phyloP scores from a whole-genome alignment of 1,284 basidiomycete genomes.

The Ganoderma meredithae region DNA sequence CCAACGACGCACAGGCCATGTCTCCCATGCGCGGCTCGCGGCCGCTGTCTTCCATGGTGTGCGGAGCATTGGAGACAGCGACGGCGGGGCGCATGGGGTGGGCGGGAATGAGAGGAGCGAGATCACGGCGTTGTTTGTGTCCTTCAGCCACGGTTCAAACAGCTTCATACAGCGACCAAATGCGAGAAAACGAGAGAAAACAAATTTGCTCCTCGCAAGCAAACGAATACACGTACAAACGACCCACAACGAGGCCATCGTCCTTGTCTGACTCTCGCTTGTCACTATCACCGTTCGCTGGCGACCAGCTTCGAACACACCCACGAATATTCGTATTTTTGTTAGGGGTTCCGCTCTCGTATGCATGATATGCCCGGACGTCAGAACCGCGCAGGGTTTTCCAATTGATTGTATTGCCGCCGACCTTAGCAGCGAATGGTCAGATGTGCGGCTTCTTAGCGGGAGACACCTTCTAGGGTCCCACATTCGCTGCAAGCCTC shows the following conservation, averaged over 20 bases:
- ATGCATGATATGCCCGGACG: not conserved
- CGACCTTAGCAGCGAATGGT: constrained; percentile 2
- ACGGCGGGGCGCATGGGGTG: constrained; percentile 30
- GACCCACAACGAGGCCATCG: constrained; percentile 36
- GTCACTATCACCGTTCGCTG: not conserved
- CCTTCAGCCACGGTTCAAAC: constrained; percentile 51
- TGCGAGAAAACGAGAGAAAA: constrained; percentile 76
- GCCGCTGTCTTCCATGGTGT: constrained; percentile 17
- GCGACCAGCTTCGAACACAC: not conserved
- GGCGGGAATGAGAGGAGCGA: constrained; percentile 29
- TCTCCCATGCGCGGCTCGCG: constrained; percentile 24
- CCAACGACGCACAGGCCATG: constrained; percentile 44
- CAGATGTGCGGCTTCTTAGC: constrained; percentile 7
- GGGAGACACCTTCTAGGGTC: not conserved
- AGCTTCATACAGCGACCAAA: constrained; percentile 71
- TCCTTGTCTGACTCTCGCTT: not conserved
- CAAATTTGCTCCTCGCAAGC: constrained; percentile 59
- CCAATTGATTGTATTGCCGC: constrained; percentile 11
- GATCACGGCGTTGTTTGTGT: constrained; percentile 42
- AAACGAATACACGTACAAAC: constrained; percentile 71
- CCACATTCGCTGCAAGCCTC: constrained; percentile 1
- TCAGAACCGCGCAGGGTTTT: not conserved
- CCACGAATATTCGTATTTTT: not conserved
- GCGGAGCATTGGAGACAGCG: constrained; percentile 27
- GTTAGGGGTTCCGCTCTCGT: not conserved